Evolutionary conservation across 176 grass and related monocot genomes (phyloP).

Genomic region (Triticum turgidum): DNA sequence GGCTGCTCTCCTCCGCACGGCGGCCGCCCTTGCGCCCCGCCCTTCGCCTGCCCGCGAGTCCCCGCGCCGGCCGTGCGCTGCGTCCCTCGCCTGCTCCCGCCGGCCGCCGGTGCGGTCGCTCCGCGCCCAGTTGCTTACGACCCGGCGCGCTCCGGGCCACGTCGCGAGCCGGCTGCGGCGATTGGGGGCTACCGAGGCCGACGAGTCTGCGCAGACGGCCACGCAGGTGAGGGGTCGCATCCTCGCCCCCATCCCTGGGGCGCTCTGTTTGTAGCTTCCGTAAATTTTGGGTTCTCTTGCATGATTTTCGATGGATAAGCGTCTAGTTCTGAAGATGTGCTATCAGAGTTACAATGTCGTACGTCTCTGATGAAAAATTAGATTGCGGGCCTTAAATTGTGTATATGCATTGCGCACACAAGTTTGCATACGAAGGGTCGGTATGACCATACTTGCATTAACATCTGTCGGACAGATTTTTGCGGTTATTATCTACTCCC

Average conservation of each 20-base stretch:
- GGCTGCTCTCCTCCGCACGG: constrained; percentile 53
- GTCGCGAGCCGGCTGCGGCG: neutral
- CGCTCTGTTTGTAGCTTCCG: neutral
- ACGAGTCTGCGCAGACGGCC: constrained; percentile 36
- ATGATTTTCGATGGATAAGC: neutral
- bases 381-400: neutral
- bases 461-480: neutral
- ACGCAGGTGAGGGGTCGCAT: constrained; percentile 40
- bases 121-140: constrained; percentile 10
- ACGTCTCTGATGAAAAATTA: neutral
- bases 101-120: constrained; percentile 18
- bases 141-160: constrained; percentile 4
- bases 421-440: neutral
- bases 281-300: neutral
- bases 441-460: neutral
- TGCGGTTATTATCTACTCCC: neutral
- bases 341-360: neutral
- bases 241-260: neutral
- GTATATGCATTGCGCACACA: neutral
- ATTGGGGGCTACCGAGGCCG: constrained; percentile 37
- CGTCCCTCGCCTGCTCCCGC: constrained; percentile 21
- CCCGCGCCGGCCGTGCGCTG: neutral
- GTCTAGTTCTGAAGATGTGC: neutral
- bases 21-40: constrained; percentile 36
- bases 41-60: neutral